phyloP scores from a whole-genome alignment of 352 stramenopile species.

The Pythium diclinum region DNA sequence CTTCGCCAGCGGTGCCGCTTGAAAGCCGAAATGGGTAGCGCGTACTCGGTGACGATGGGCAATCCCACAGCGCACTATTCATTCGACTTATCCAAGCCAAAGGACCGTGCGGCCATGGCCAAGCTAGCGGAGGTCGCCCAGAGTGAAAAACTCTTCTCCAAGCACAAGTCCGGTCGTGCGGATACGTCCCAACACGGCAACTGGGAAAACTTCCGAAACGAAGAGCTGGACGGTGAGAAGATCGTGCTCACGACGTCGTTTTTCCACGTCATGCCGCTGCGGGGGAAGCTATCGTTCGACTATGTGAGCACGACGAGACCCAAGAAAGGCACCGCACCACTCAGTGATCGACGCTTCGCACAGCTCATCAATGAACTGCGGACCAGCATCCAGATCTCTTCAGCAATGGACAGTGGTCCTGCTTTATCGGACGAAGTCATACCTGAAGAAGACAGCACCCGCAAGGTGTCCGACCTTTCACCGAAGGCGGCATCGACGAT shows the following conservation, averaged over 20 bases:
- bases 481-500: not conserved
- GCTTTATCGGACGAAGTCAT: not conserved
- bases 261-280: slow-evolving; percentile 66
- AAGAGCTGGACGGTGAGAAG: slow-evolving; percentile 69
- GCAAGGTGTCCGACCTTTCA: not conserved
- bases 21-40: slow-evolving; percentile 77
- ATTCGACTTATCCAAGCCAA: slow-evolving; percentile 71
- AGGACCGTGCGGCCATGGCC: slow-evolving; percentile 65
- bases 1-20: slow-evolving; percentile 71
- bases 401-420: not conserved
- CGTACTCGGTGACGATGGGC: slow-evolving; percentile 80
- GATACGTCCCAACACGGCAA: slow-evolving; percentile 90
- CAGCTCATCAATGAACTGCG: slow-evolving; percentile 71
- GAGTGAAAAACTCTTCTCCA: slow-evolving; percentile 77
- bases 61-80: slow-evolving; percentile 83
- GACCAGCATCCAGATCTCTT: slow-evolving; percentile 26
- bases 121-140: slow-evolving; percentile 86
- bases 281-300: slow-evolving; percentile 86
- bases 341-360: slow-evolving; percentile 68
- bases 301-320: slow-evolving; percentile 85
- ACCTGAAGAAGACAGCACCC: not conserved
- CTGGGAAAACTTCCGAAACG: slow-evolving; percentile 92
- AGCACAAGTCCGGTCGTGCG: slow-evolving; percentile 39
- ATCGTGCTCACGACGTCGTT: slow-evolving; percentile 76
- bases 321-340: slow-evolving; percentile 49